Evolutionary conservation across 768 basidiomycete species (phyloP), one percentile per base, ranked within the genome.

Genomic region (Dentipellis fragilis): DNA sequence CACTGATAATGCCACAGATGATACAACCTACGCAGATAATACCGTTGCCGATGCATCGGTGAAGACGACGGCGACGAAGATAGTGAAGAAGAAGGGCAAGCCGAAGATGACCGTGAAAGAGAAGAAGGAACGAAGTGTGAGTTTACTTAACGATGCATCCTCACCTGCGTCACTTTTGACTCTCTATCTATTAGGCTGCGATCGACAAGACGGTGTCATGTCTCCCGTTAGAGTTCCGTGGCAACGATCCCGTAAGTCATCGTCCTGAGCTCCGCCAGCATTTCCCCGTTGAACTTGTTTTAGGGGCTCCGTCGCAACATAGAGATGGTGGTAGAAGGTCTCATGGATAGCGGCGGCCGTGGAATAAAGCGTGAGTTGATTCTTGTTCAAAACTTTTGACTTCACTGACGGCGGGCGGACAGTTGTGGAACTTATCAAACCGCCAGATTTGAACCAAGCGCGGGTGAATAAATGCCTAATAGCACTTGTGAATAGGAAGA

Each of bases 401-500:
- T 3, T 29, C 6, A 29, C 29, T 29, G 29, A 29, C 29, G 29
- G 6, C 3, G 29, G 6, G 29, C 29, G 29, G 48, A 3, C 63
- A 95, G 93, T 94, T 21, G 70, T 78, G 34, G 88, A 91, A 55
- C 75, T 94, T 54, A 79, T 93, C 62, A 77, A 75, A 42, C 83
- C 83, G 2, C 89, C 91, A 0, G 89, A 92, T 59, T 77, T 95
- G 38, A 89, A 85, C 52, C 93, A 95, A 72, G 87, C 92, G 8
- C 79, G 89, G 45, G 93, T 92, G 42, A 95, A 96, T 69, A 94
- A 92, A 67, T 95, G 92, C 62, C 75, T 97, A 38, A 92, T 97
- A 52, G 90, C 92, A 1, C 73, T 97, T 7, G 92, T 94, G 4
- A 87, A 86, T 65, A 78, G 89, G 50, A 95, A 94, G 65, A 78